These are phyloP conservation scores for Leonotis leonurus DNA, from an alignment of 257 asterid genomes.

Conservation along the genomic window DNA sequence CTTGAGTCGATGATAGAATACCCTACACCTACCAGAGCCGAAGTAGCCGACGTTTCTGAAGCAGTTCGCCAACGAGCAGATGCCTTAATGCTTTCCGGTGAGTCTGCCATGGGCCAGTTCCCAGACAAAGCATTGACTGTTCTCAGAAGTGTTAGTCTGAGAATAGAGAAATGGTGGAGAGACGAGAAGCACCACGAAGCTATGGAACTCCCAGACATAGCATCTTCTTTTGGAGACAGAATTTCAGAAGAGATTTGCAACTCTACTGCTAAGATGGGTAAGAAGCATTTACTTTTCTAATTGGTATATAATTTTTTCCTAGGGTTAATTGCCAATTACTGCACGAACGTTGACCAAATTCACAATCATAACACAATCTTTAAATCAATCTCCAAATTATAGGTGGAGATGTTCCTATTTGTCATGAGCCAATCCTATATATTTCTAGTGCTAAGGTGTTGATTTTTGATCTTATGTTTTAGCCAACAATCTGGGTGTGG, in stretches of 20 bases:
- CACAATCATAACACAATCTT: too few species aligned
- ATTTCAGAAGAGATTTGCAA: slow-evolving; percentile 97
- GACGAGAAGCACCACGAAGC: slow-evolving; percentile 76
- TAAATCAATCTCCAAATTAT: too few species aligned
- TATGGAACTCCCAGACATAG: slow-evolving; percentile 69
- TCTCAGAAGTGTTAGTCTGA: slow-evolving; percentile 84
- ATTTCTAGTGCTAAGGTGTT: slow-evolving; percentile 1
- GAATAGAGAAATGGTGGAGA: slow-evolving; percentile 99
- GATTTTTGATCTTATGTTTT: slow-evolving; percentile 22
- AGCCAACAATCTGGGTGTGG: slow-evolving; percentile 90
- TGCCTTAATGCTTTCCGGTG: slow-evolving; percentile 98
- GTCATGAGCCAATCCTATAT: too few species aligned
- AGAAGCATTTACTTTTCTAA: slow-evolving; percentile 18
- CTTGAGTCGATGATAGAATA: slow-evolving; percentile 98
- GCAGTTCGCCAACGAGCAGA: slow-evolving; percentile 94
- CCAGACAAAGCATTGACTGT: slow-evolving; percentile 97
- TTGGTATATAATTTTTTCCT: too few species aligned
- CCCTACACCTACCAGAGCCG: slow-evolving; percentile 99
- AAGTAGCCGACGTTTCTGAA: slow-evolving; percentile 98
- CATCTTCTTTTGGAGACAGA: slow-evolving; percentile 73
- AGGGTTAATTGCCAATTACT: too few species aligned
- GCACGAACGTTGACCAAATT: too few species aligned
- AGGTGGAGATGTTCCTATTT: too few species aligned
- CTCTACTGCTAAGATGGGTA: slow-evolving; percentile 99
- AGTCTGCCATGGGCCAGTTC: slow-evolving; percentile 98